A percentile compares a stretch with the other conserved stretches of the same genome.
Conservation (phyloP, 352 stramenopile species). For the Halophytophthora polymorphica region DNA sequence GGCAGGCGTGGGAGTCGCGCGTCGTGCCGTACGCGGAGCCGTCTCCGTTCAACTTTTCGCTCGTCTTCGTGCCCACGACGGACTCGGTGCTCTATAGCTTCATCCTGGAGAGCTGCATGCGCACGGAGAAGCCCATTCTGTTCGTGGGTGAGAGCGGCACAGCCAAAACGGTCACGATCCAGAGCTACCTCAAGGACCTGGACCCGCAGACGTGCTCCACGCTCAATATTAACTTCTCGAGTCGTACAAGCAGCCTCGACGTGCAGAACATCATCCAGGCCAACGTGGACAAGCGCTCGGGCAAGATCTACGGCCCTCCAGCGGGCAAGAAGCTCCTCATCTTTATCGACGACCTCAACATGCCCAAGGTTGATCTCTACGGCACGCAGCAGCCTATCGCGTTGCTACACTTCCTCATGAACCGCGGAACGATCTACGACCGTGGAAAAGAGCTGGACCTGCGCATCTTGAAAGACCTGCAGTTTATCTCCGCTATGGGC, state of each 20-base stretch:
- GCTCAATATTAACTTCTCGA: conserved; percentile 93
- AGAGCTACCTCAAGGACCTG: conserved; percentile 90
- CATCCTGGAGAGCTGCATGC: conserved; percentile 86
- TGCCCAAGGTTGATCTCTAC: conserved; percentile 95
- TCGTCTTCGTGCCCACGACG: conserved; percentile 95
- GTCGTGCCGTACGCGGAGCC: conserved; percentile 91
- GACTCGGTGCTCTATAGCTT: conserved; percentile 94
- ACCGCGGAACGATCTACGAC: conserved; percentile 91
- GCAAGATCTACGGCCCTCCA: conserved; percentile 93
- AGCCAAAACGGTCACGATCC: conserved; percentile 94
- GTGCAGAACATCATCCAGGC: conserved; percentile 94
- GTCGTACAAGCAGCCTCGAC: conserved; percentile 90
- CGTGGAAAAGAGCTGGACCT: conserved; percentile 93
- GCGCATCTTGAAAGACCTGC: conserved; percentile 90
- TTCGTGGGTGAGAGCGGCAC: conserved; percentile 94
- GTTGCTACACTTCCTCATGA: conserved; percentile 93
- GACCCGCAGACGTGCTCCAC: conserved; percentile 61
- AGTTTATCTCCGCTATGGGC: conserved; percentile 95
- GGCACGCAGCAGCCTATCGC: conserved; percentile 95
- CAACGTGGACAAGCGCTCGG: conserved; percentile 95
- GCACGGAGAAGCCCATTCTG: conserved; percentile 86
- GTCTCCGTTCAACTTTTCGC: conserved; percentile 91
- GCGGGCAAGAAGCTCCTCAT: conserved; percentile 93
- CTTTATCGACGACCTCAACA: conserved; percentile 97
- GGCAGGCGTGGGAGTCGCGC: conserved; percentile 85